These are phyloP conservation scores for Saturnispora saitoi DNA, from an alignment of 805 yeast species.

Conservation along the genomic window DNA sequence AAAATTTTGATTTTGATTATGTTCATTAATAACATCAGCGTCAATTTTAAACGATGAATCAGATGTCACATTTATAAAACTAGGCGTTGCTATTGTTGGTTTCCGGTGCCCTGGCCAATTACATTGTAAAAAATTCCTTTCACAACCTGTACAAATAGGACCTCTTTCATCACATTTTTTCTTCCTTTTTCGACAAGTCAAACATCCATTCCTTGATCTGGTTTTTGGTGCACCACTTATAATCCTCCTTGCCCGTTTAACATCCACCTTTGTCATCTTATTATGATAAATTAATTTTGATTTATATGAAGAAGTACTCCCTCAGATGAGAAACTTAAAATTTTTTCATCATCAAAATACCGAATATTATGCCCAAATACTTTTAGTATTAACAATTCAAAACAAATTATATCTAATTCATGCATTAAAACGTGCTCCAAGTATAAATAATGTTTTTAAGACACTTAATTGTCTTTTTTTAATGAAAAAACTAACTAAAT, in stretches of 20 bases:
- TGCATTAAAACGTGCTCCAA: background rate
- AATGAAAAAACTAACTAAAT: background rate
- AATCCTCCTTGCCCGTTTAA: constrained; percentile 1
- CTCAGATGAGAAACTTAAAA: too few species aligned
- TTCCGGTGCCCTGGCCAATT: constrained; percentile 28
- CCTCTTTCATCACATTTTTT: constrained; percentile 30
- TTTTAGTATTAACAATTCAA: too few species aligned
- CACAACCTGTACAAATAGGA: constrained; percentile 30
- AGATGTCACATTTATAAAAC: constrained; percentile 10
- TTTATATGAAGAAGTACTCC: background rate
- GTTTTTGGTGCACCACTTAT: constrained; percentile 13
- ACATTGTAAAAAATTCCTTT: constrained; percentile 28
- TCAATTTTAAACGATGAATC: constrained; percentile 3
- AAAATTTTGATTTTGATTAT: constrained; percentile 23
- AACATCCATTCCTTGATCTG: constrained; percentile 30
- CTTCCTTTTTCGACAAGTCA: constrained; percentile 31
- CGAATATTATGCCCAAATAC: too few species aligned
- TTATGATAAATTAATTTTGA: background rate
- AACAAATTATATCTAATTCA: too few species aligned
- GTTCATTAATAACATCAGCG: background rate
- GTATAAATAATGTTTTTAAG: too few species aligned
- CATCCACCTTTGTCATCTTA: background rate
- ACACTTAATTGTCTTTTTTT: background rate
- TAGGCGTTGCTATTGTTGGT: constrained; percentile 13
- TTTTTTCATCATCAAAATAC: too few species aligned